Conservation (phyloP, 2,329 filamentous ascomycete species). For the Aureobasidium vineae region DNA sequence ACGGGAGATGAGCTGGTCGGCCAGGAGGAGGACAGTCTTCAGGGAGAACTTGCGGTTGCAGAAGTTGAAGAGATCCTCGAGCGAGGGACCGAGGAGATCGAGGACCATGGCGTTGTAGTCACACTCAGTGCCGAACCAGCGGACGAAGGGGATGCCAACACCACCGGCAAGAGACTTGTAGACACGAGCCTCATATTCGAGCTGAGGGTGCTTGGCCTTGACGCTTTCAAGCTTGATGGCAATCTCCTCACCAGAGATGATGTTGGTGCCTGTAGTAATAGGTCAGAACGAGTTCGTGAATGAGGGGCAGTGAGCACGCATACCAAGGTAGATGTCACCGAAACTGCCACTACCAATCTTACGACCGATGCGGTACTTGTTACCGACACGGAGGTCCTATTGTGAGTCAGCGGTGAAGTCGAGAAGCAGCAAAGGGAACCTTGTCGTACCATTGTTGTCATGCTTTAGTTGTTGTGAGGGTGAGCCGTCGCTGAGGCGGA, state of each 20-base stretch:
- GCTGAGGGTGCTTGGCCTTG: conserved; percentile 98
- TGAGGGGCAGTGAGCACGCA: conserved; percentile 32
- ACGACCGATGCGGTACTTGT: conserved; percentile 98
- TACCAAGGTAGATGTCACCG: conserved; percentile 93
- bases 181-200: conserved; percentile 97
- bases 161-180: conserved; percentile 87
- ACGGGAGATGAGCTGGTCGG: conserved; percentile 97
- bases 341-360: conserved; percentile 99
- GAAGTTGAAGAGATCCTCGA: conserved; percentile 99
- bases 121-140: conserved; percentile 99
- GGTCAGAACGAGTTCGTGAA: background rate
- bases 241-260: conserved; percentile 99
- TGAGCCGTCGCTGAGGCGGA: conserved; percentile 30
- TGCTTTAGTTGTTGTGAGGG: conserved; percentile 39
- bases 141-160: conserved; percentile 97
- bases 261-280: conserved; percentile 74
- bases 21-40: conserved; percentile 94
- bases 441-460: conserved; percentile 61
- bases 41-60: conserved; percentile 99
- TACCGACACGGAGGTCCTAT: conserved; percentile 97
- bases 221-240: conserved; percentile 99
- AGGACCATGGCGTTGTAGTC: conserved; percentile 99
- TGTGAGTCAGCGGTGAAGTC: conserved; percentile 35
- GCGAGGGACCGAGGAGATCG: conserved; percentile 88
- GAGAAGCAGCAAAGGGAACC: conserved; percentile 36